Evolutionary conservation across 306 rosid genomes (phyloP).

Genomic region (Argentina anserina): DNA sequence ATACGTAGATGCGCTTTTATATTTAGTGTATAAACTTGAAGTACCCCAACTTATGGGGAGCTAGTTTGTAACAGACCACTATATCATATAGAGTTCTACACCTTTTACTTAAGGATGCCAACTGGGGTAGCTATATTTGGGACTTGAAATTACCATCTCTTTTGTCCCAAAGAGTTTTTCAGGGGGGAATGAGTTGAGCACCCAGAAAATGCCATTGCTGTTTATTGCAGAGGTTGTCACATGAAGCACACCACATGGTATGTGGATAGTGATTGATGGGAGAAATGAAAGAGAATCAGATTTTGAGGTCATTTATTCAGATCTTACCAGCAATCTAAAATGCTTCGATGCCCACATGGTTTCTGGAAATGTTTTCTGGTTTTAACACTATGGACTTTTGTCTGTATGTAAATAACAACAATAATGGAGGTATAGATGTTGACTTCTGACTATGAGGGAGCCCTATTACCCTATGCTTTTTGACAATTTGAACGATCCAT

Average conservation of each 20-base stretch:
- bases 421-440: slow-evolving; percentile 33
- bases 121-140: slow-evolving; percentile 24
- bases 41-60: neutral
- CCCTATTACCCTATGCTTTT: neutral
- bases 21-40: neutral
- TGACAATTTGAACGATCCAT: slow-evolving; percentile 10
- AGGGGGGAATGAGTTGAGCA: slow-evolving; percentile 21
- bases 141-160: slow-evolving; percentile 27
- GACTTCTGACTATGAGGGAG: slow-evolving; percentile 34
- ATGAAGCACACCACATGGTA: slow-evolving; percentile 40
- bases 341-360: slow-evolving; percentile 41
- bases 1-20: no score
- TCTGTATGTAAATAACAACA: slow-evolving; percentile 40
- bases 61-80: neutral
- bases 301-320: slow-evolving; percentile 40
- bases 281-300: slow-evolving; percentile 18
- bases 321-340: slow-evolving; percentile 29
- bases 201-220: slow-evolving; percentile 33
- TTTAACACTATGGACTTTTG: slow-evolving; percentile 34
- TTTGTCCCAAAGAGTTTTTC: slow-evolving; percentile 16
- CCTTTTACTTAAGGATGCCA: neutral
- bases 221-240: slow-evolving; percentile 34
- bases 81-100: neutral
- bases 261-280: slow-evolving; percentile 32
- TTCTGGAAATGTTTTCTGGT: slow-evolving; percentile 23